A percentile compares a stretch with the other conserved stretches of the same genome.
These are phyloP conservation scores for Paecilomyces sp. DNA, from an alignment of 2,329 filamentous ascomycete genomes.

Conservation along the genomic window DNA sequence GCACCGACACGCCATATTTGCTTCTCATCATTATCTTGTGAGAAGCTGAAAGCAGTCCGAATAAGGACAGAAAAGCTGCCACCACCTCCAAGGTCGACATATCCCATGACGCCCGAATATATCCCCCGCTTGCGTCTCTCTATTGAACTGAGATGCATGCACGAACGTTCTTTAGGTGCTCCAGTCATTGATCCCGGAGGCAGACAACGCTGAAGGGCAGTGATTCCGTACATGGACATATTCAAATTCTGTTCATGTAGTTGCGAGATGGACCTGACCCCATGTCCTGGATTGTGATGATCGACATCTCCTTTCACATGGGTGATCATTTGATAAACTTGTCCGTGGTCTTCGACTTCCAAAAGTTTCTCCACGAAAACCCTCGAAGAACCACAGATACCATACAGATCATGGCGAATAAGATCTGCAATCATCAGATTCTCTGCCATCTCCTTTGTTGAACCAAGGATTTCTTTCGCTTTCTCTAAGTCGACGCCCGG, in stretches of 20 bases:
- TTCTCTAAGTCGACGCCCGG: conserved; percentile 60
- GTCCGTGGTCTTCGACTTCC: conserved; percentile 83
- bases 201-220: conserved; percentile 68
- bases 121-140: conserved; percentile 62
- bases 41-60: conserved; percentile 59
- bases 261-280: conserved; percentile 23
- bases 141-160: conserved; percentile 67
- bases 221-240: conserved; percentile 50
- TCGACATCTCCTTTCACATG: conserved; percentile 63
- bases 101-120: conserved; percentile 85
- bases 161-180: conserved; percentile 87
- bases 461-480: conserved; percentile 65
- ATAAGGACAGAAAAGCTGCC: conserved; percentile 93
- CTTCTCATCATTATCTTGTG: conserved; percentile 16
- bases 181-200: conserved; percentile 96
- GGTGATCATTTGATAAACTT: conserved; percentile 85
- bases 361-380: conserved; percentile 73
- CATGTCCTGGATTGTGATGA: conserved; percentile 18
- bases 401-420: conserved; percentile 86
- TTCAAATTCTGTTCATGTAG: conserved; percentile 16
- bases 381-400: conserved; percentile 67
- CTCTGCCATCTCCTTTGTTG: conserved; percentile 87
- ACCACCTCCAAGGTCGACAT: conserved; percentile 75
- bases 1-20: conserved; percentile 73
- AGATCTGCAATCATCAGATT: conserved; percentile 98